Evolutionary conservation across 78 protist genomes (phyloP), one percentile per base, ranked within the genome.

Genomic region (Cavenderia fasciculata): DNA sequence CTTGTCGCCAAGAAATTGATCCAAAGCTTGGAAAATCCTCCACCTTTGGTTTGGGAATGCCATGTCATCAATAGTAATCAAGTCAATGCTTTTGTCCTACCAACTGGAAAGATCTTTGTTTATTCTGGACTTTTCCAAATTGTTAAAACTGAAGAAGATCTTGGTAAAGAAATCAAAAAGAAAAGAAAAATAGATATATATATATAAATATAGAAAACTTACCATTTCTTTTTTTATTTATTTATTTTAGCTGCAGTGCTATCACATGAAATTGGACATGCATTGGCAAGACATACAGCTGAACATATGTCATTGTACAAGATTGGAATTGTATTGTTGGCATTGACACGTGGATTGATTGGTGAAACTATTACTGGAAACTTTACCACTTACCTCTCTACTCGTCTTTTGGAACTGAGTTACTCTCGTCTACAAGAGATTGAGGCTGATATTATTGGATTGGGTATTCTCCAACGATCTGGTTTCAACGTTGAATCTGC

Each of bases 11-110:
- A 87, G 54, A 25, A 29, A 21, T 41, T 87, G 19, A 51, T 87
- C 8, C 84, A 38, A 12, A 59, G 52, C 11, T 59, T 62, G 23
- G 31, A 29, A 14, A 47, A 78, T 52, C n/a, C n/a, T n/a, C n/a
- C n/a, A n/a, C n/a, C n/a, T n/a, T 40, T 87, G 36, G 61, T 49
- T 7, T 87, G 93, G 93, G 93, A 87, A 29, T 87, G 93, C 36
- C 61, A 74, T 76, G 93, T 87, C 5, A 66, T 87, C 29, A 71
- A 87, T 33, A 23, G 34, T 4, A 66, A 57, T 25, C 38, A 36
- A 36, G 68, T 71, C 0, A 87, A 87, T 59, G 93, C 93, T 16
- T 70, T 76, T 46, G 93, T 87, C 1, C 23, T 87, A 25, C 93
- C 93, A 6, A 66, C 43, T 51, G 85, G 87, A 23, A 71, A 68